Base-by-base conservation (phyloP, 139 green algal species). In the Closterium sp. region DNA sequence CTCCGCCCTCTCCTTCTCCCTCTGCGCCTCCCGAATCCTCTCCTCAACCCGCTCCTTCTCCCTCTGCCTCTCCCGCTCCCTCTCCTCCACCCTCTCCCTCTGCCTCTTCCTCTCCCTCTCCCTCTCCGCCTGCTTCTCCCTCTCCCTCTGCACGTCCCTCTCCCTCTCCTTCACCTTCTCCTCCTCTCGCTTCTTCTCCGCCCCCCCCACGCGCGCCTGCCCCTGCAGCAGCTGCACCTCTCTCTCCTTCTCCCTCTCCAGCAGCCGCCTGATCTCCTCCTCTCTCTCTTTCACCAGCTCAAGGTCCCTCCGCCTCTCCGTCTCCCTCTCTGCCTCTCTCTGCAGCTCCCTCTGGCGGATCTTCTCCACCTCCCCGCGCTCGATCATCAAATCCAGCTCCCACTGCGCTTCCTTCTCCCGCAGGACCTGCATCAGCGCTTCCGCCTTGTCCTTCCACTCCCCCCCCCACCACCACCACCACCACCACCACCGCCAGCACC, bases 61-160 rank as follows among this genome's bases (percentile, higher is more conserved):
- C 8, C 81, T 86, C n/a, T 86, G n/a, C 81, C 81, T 86, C 81
- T 86, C 81, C n/a, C 81, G 30, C n/a, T 86, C 81, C n/a, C 81
- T 33, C 81, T 86, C 81, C 30, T 86, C 43, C 21, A 69, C 43
- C 43, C 43, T 12, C 30, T 86, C 30, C 81, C 81, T 33, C 81
- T 34, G 81, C 81, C 81, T 23, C 81, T 33, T 86, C 81, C 81
- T 86, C 81, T 33, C 81, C 81, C 81, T 86, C 81, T 34, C n/a
- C 81, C 81, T 33, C 30, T 33, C 30, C 81, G n/a, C 81, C 81
- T 34, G n/a, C 81, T 86, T 86, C 81, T 33, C n/a, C 31, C 81
- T 23, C 81, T 33, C 30, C 81, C 81, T 86, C 81, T 33, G 30
- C n/a, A 32, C 30, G 16, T 33, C n/a, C 30, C 81, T 86, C 81